phyloP scores from a whole-genome alignment of 495 filamentous ascomycete genomes.

The Trypethelium eluteriae region DNA sequence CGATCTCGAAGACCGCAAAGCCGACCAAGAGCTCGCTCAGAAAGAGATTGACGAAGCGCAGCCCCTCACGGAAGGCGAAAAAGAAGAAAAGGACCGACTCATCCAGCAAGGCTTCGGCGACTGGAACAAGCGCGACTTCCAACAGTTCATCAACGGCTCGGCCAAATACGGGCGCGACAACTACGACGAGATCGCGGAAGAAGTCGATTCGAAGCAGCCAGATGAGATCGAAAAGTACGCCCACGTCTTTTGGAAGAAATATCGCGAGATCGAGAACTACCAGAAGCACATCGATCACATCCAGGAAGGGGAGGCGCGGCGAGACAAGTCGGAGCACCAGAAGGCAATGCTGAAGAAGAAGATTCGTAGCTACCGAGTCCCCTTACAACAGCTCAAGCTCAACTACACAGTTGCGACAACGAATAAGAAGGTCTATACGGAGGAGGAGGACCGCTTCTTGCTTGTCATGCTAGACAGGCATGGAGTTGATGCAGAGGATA shows the following conservation, averaged over 20 bases:
- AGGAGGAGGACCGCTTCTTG: constrained; percentile 96
- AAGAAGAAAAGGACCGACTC: constrained; percentile 69
- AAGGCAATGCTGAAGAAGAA: constrained; percentile 92
- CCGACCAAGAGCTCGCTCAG: constrained; percentile 81
- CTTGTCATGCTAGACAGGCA: constrained; percentile 86
- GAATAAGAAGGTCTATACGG: constrained; percentile 99
- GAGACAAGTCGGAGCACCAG: constrained; percentile 81
- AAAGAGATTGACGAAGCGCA: constrained; percentile 85
- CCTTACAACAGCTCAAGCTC: constrained; percentile 94
- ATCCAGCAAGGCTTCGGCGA: constrained; percentile 79
- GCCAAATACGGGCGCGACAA: constrained; percentile 83
- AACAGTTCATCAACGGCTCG: constrained; percentile 92
- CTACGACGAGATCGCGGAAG: constrained; percentile 74
- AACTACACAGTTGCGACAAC: constrained; percentile 98
- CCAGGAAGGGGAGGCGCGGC: constrained; percentile 83
- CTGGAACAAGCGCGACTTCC: constrained; percentile 97
- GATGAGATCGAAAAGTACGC: constrained; percentile 84
- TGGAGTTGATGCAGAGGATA: constrained; percentile 51
- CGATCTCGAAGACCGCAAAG: constrained; percentile 72
- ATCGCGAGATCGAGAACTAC: constrained; percentile 80
- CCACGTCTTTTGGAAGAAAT: constrained; percentile 88
- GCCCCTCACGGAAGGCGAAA: constrained; percentile 82
- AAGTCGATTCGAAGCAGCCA: constrained; percentile 83
- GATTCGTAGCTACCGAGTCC: constrained; percentile 89
- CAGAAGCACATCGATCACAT: constrained; percentile 79